Evolutionary conservation across 345 rosid species (phyloP).

Genomic region (Eucalyptus sideroxylon): DNA sequence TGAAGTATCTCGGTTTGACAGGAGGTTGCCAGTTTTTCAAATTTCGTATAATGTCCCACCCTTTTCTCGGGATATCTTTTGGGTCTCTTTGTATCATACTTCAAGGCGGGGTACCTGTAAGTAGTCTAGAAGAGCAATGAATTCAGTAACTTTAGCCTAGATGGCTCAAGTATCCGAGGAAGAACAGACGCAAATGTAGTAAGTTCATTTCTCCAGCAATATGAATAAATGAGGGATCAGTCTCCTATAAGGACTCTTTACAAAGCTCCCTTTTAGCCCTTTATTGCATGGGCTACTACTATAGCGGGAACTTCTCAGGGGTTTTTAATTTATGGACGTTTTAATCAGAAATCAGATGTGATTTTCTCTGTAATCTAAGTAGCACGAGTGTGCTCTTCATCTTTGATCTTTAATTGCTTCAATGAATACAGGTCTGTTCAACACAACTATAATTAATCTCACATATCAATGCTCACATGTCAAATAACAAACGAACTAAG

Average conservation of each 20-base stretch:
- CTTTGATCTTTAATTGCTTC: no score
- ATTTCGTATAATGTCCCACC: neutral
- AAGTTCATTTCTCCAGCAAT: neutral
- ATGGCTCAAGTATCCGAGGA: neutral
- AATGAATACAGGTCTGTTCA: no score
- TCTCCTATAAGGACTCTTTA: neutral
- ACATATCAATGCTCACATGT: no score
- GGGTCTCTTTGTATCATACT: no score
- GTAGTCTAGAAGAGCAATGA: neutral
- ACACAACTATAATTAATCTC: no score
- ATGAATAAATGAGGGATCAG: neutral
- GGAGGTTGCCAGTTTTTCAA: neutral
- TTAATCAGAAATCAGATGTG: no score
- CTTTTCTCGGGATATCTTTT: neutral
- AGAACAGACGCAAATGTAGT: neutral
- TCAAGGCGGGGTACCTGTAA: neutral
- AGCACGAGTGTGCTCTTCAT: no score
- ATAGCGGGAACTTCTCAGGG: neutral
- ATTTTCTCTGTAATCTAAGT: no score
- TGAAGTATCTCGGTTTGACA: neutral
- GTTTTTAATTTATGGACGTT: neutral
- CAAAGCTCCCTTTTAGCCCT: neutral
- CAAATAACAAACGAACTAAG: no score
- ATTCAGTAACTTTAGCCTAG: neutral
- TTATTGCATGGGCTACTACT: no score